phyloP scores from a whole-genome alignment of 2,329 filamentous ascomycete species.

The Rugonectria rugulosa region DNA sequence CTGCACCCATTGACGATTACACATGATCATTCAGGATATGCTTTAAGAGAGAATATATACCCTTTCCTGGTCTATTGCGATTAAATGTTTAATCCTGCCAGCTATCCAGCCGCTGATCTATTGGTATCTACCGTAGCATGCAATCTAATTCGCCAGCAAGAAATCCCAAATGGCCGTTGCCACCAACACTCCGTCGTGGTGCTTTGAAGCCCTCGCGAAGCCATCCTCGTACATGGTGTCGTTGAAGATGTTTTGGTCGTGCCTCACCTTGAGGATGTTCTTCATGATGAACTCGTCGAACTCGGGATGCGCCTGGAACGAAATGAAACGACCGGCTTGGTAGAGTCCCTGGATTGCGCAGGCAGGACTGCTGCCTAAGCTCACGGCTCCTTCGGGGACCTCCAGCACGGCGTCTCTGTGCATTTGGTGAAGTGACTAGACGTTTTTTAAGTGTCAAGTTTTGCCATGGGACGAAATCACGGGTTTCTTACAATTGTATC shows the following conservation, averaged over 20 bases:
- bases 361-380: conserved; percentile 47
- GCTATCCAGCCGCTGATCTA: not conserved
- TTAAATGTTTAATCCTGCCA: not conserved
- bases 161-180: conserved; percentile 40
- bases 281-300: conserved; percentile 49
- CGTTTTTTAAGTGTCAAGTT: not conserved
- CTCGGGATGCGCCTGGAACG: conserved; percentile 55
- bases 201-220: conserved; percentile 34
- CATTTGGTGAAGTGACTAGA: conserved; percentile 51
- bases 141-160: conserved; percentile 17
- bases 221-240: conserved; percentile 39
- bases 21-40: not conserved
- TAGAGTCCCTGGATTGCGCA: conserved; percentile 53
- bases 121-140: not conserved
- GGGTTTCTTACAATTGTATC: conserved; percentile 33
- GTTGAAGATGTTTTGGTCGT: conserved; percentile 36
- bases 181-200: conserved; percentile 41
- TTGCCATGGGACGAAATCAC: rapidly evolving
- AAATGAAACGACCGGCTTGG: conserved; percentile 44
- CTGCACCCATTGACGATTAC: not conserved
- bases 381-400: conserved; percentile 45
- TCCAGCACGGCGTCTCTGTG: conserved; percentile 52
- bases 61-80: not conserved
- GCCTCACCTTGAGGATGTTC: conserved; percentile 39
- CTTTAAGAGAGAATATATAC: not conserved